A percentile compares a stretch with the other conserved stretches of the same genome.
Evolutionary conservation across 2,329 filamentous ascomycete genomes (phyloP).

Genomic region (Pseudocercospora crystallina): DNA sequence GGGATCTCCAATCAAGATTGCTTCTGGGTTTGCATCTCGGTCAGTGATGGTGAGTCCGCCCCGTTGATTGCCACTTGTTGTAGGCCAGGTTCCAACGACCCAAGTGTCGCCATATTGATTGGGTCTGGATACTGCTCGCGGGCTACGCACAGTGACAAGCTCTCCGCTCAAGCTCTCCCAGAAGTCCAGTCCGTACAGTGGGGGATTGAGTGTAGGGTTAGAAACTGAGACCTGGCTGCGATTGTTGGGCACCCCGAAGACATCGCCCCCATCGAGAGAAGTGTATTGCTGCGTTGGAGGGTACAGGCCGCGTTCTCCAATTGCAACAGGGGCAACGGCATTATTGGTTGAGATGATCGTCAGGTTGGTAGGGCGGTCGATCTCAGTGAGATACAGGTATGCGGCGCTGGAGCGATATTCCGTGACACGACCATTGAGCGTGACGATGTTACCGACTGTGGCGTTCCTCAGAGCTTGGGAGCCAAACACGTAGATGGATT

Average conservation of each 20-base stretch:
- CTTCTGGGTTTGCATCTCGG: conserved; percentile 68
- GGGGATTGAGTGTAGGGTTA: conserved; percentile 63
- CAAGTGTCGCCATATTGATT: conserved; percentile 68
- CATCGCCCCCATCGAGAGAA: conserved; percentile 62
- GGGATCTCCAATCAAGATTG: conserved; percentile 64
- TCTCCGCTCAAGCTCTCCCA: conserved; percentile 71
- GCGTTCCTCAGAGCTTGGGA: conserved; percentile 52
- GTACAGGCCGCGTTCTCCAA: conserved; percentile 54
- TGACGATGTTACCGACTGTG: conserved; percentile 63
- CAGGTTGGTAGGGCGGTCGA: conserved; percentile 57
- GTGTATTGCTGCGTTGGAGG: conserved; percentile 65
- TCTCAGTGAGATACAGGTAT: conserved; percentile 65
- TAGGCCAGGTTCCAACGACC: conserved; percentile 65
- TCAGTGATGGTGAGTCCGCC: conserved; percentile 65
- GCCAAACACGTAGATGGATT: conserved; percentile 66
- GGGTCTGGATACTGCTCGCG: conserved; percentile 59
- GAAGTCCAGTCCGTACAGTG: conserved; percentile 67
- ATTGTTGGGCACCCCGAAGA: conserved; percentile 66
- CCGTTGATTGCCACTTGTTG: conserved; percentile 61
- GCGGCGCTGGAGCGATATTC: conserved; percentile 59
- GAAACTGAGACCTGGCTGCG: conserved; percentile 55
- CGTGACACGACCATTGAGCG: conserved; percentile 58
- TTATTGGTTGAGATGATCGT: conserved; percentile 55
- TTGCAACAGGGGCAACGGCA: conserved; percentile 57
- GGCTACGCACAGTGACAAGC: conserved; percentile 62